These are phyloP conservation scores for Camellia lanceoleosa DNA, from an alignment of 148 eudicot genomes.

Conservation along the genomic window DNA sequence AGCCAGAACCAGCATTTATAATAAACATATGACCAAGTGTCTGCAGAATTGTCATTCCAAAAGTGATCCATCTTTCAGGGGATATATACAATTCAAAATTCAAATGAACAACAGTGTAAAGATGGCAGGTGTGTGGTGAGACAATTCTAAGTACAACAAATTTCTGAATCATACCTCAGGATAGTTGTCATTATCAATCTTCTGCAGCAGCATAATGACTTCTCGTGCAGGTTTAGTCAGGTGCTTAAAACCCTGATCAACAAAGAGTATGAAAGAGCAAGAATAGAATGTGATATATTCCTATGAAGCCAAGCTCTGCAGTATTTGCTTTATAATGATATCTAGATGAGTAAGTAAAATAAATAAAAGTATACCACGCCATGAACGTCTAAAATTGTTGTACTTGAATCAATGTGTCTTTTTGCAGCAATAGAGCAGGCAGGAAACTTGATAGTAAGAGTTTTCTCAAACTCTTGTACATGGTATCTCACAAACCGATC, in stretches of 20 bases:
- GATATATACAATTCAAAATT: neutral
- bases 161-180: slow-evolving; percentile 58
- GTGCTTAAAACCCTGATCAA: slow-evolving; percentile 66
- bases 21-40: slow-evolving; percentile 76
- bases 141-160: no score
- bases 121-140: no score
- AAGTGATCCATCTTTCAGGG: slow-evolving; percentile 9
- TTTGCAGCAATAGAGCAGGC: slow-evolving; percentile 85
- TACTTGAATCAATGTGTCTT: slow-evolving; percentile 72
- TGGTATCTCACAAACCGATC: slow-evolving; percentile 77
- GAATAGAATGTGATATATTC: neutral
- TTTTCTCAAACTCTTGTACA: slow-evolving; percentile 78
- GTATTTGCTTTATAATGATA: neutral
- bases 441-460: slow-evolving; percentile 65
- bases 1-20: slow-evolving; percentile 82
- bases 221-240: slow-evolving; percentile 72
- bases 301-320: neutral
- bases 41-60: slow-evolving; percentile 36
- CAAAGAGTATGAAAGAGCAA: slow-evolving; percentile 10
- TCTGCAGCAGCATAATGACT: slow-evolving; percentile 62
- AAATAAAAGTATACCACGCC: slow-evolving; percentile 64
- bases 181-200: slow-evolving; percentile 83
- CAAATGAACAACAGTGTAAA: neutral
- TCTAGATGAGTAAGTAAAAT: neutral
- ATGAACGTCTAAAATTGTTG: slow-evolving; percentile 84